These are phyloP conservation scores for Monosporascus sp. DNA, from an alignment of 2,329 filamentous ascomycete species.

Conservation along the genomic window DNA sequence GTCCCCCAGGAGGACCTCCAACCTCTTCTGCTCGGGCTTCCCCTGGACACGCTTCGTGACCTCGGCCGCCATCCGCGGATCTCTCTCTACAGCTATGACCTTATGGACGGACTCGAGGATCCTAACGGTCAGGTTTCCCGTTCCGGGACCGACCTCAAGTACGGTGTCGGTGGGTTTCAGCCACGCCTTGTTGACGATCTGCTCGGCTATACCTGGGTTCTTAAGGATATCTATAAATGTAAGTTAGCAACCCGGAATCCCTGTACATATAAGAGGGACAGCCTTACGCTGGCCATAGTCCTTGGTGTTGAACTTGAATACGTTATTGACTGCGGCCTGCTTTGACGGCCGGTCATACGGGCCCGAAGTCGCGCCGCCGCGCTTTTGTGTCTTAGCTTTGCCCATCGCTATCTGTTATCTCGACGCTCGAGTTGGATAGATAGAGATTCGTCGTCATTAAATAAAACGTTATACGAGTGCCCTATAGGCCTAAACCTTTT, in stretches of 20 bases:
- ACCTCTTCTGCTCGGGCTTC: conserved; percentile 73
- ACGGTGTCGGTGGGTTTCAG: conserved; percentile 88
- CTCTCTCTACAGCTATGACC: conserved; percentile 79
- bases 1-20: conserved; percentile 87
- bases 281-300: conserved; percentile 62
- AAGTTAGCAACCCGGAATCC: background rate
- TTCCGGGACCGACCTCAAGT: conserved; percentile 79
- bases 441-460: too few species aligned
- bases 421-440: too few species aligned
- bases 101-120: conserved; percentile 82
- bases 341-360: conserved; percentile 38
- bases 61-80: conserved; percentile 94
- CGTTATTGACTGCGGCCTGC: conserved; percentile 58
- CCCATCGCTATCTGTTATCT: conserved; percentile 27
- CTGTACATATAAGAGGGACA: background rate
- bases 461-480: too few species aligned
- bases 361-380: conserved; percentile 25
- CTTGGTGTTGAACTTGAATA: conserved; percentile 93
- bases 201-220: conserved; percentile 70
- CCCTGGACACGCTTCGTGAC: conserved; percentile 91
- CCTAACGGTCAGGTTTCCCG: conserved; percentile 78
- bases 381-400: conserved; percentile 35
- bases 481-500: too few species aligned
- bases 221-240: conserved; percentile 73
- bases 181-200: conserved; percentile 74